Conservation (phyloP, 495 filamentous ascomycete genomes). For the Evansstolkia leycettana region DNA sequence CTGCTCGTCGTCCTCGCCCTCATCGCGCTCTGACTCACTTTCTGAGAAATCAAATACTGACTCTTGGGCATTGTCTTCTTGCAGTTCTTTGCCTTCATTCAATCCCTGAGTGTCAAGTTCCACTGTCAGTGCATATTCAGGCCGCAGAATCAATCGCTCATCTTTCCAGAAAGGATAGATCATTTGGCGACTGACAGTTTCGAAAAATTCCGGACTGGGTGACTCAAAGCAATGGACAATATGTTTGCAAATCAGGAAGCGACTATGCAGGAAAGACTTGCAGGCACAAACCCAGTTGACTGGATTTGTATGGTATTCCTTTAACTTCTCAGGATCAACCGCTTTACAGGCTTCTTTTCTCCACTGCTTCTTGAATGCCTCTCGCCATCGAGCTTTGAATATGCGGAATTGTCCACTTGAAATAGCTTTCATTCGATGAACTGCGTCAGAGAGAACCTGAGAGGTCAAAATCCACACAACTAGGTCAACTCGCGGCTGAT, state of each 20-base stretch:
- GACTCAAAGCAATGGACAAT: conserved; percentile 4
- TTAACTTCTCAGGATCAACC: conserved; percentile 1
- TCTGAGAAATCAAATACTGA: not conserved
- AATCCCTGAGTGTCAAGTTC: not conserved
- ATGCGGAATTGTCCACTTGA: conserved; percentile 2
- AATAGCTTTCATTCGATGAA: conserved; percentile 4
- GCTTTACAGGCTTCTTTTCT: conserved; percentile 2
- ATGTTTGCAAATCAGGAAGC: conserved; percentile 5
- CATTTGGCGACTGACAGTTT: conserved; percentile 1
- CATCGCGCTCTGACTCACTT: not conserved
- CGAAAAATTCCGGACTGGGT: conserved; percentile 2
- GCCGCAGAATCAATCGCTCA: conserved; percentile 2
- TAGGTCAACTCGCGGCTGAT: conserved; percentile 1
- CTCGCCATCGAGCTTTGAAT: conserved; percentile 5
- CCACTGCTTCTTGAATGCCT: conserved; percentile 3
- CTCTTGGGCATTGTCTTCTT: not conserved
- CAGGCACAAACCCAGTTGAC: conserved; percentile 4
- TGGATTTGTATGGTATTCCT: conserved; percentile 4
- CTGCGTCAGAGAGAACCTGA: conserved; percentile 1
- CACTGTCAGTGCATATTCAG: conserved; percentile 3
- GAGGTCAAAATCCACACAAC: not conserved
- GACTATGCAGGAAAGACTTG: conserved; percentile 3
- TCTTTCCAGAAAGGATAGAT: conserved; percentile 3
- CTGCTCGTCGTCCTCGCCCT: no score
- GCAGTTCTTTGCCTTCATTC: not conserved